A percentile compares a stretch with the other conserved stretches of the same genome.
Evolutionary conservation across 768 basidiomycete species (phyloP).

Genomic region (Lentinula detonsa): DNA sequence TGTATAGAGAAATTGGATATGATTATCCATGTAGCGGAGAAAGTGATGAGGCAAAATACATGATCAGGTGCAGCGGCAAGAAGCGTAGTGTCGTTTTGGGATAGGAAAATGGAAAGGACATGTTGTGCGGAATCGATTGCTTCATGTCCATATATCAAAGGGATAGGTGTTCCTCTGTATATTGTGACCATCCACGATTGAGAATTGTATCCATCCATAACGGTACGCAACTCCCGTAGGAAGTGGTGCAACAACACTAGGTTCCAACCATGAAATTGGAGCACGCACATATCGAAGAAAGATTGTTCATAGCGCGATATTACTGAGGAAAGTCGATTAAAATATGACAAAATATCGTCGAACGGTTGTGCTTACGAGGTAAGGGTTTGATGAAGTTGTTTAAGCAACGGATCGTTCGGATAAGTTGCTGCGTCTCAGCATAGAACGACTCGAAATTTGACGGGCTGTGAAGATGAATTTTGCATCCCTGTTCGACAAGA

Average conservation of each 20-base stretch:
- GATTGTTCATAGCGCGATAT: constrained; percentile 34
- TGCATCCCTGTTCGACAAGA: constrained; percentile 23
- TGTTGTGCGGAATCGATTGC: constrained; percentile 31
- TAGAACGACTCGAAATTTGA: constrained; percentile 25
- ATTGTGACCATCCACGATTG: constrained; percentile 26
- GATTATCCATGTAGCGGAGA: constrained; percentile 37
- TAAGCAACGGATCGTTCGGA: constrained; percentile 27
- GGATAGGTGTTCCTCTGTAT: constrained; percentile 26
- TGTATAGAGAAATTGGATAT: constrained; percentile 34
- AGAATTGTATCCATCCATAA: constrained; percentile 18
- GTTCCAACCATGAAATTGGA: constrained; percentile 34
- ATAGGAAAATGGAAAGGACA: constrained; percentile 26
- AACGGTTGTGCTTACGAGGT: constrained; percentile 22
- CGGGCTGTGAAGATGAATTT: constrained; percentile 20
- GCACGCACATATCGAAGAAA: constrained; percentile 32
- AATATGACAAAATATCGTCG: not conserved
- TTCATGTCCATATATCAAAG: constrained; percentile 30
- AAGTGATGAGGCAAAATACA: constrained; percentile 33
- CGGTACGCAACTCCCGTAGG: constrained; percentile 16
- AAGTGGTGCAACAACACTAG: constrained; percentile 31
- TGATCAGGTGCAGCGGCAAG: constrained; percentile 35
- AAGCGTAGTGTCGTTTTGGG: constrained; percentile 24
- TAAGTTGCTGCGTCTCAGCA: constrained; percentile 24
- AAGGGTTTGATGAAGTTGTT: constrained; percentile 30
- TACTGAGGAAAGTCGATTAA: constrained; percentile 27